phyloP scores from a whole-genome alignment of 1,139 yeast species.

The Diutina sp. region DNA sequence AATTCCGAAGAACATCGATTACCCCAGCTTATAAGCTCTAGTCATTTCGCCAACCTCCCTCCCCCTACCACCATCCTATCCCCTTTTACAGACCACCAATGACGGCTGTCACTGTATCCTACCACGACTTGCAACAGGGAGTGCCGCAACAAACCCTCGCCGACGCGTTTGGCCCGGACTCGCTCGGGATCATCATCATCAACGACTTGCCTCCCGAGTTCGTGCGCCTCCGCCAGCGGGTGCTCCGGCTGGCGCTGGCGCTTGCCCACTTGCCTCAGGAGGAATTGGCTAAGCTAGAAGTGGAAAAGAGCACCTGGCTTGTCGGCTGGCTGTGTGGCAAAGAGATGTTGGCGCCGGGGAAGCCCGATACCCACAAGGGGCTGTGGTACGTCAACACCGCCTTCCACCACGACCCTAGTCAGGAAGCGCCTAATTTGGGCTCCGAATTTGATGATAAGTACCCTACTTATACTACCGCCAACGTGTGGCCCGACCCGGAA shows the following conservation, averaged over 20 bases:
- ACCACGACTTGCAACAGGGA: slow-evolving; percentile 22
- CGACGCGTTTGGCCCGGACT: slow-evolving; percentile 44
- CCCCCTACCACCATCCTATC: background rate
- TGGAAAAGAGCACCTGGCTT: slow-evolving; percentile 36
- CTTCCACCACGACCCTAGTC: slow-evolving; percentile 27
- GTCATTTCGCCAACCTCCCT: background rate
- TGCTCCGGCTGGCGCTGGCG: slow-evolving; percentile 30
- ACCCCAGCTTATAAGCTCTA: too few species aligned
- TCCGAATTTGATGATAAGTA: slow-evolving; percentile 16
- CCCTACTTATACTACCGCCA: slow-evolving; percentile 34
- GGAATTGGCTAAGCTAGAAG: slow-evolving; percentile 26
- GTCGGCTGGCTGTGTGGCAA: slow-evolving; percentile 61
- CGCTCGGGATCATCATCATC: slow-evolving; percentile 41
- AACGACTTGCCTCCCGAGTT: slow-evolving; percentile 29
- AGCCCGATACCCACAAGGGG: slow-evolving; percentile 43
- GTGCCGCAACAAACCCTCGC: slow-evolving; percentile 18
- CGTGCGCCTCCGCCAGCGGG: slow-evolving; percentile 24
- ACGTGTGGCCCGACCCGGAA: slow-evolving; percentile 37
- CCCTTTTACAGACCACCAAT: background rate
- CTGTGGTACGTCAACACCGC: slow-evolving; percentile 52
- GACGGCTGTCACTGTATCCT: slow-evolving; percentile 17
- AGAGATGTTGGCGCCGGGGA: slow-evolving; percentile 29
- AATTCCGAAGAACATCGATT: background rate
- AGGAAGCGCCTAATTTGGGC: slow-evolving; percentile 34
- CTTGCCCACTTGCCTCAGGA: slow-evolving; percentile 29